Conservation (phyloP, 2,329 filamentous ascomycete species). For the Aspergillus bombycis region DNA sequence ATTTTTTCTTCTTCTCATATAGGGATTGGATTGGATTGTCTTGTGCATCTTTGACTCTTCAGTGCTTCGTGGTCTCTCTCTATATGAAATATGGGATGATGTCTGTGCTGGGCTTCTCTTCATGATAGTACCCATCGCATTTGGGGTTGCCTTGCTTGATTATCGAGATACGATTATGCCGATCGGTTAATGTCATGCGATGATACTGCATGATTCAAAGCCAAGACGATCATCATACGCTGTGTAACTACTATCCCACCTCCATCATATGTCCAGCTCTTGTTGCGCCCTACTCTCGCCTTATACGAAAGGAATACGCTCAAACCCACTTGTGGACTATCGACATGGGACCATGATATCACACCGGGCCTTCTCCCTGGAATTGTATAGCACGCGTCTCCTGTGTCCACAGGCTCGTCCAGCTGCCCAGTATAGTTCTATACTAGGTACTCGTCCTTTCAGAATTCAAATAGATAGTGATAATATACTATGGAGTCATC, state of each 20-base stretch:
- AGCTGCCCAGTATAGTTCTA: not conserved
- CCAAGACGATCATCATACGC: not conserved
- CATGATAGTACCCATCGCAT: not conserved
- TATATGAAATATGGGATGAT: too few relatives aligned
- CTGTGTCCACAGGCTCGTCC: not conserved
- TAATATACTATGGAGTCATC: not conserved
- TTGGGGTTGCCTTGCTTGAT: not conserved
- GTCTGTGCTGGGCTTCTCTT: not conserved
- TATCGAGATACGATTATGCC: constrained; percentile 1
- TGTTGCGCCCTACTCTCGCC: not conserved
- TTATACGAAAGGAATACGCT: constrained; percentile 1
- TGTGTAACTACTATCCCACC: not conserved
- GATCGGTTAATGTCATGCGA: constrained; percentile 5
- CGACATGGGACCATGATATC: not conserved
- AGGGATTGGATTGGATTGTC: not conserved
- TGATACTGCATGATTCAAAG: not conserved
- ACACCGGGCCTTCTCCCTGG: not conserved
- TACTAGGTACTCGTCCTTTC: not conserved
- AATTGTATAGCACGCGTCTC: not conserved
- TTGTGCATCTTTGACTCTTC: too few relatives aligned
- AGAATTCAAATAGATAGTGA: too few relatives aligned
- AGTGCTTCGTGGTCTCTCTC: not conserved
- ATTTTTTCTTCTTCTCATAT: not conserved
- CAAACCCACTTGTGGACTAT: not conserved
- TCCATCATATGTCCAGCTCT: not conserved